Base-by-base conservation (phyloP, 2,329 filamentous ascomycete species). In the Endoconidiophora laricicola region DNA sequence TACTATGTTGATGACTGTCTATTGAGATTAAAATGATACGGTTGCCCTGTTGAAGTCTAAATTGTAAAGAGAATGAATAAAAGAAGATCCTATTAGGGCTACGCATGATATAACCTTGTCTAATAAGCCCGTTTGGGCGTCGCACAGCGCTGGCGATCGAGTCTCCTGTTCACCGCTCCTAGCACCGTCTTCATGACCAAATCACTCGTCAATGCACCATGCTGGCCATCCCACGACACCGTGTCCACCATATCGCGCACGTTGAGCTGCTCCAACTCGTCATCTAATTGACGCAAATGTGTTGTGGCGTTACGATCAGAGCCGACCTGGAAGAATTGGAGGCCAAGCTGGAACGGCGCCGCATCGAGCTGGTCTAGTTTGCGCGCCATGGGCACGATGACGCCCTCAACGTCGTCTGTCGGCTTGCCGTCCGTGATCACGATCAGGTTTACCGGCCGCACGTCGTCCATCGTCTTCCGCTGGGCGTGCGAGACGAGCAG, bases 301-400 rank as follows among this genome's bases (percentile, higher is more conserved):
- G 70, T 64, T 1, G 71, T 69, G 0, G 88, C 90, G 0, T 64
- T 67, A 0, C 66, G 60, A 57, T 94, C 85, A 46, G 75, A 72
- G 51, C 91, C 90, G 42, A 96, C 83, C 65, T 95, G 90, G 69
- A 96, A 94, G 68, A 96, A 96, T 63, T 96, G 90, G 51, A 96
- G 78, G 33, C 90, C 90, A 6, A 95, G 70, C 66, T 96, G 91
- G 70, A 83, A 83, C 1, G 79, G 72, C 3, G 81, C 78, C 0
- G 86, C 86, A 6, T 79, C 72, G 6, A 83, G 62, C 47, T 64
- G 64, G 59, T 91, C 82, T 29, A 96, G 74, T 59, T 76, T 79
- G 62, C 72, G 72, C 0, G 87, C 90, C 1, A 76, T 70, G 3
- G 65, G 62, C 39, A 85, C 68, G 44, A 96, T 78, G 23, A 79